Evolutionary conservation across 257 asterid species (phyloP), one percentile per base, ranked within the genome.

Genomic region (Scutellaria galericulata): DNA sequence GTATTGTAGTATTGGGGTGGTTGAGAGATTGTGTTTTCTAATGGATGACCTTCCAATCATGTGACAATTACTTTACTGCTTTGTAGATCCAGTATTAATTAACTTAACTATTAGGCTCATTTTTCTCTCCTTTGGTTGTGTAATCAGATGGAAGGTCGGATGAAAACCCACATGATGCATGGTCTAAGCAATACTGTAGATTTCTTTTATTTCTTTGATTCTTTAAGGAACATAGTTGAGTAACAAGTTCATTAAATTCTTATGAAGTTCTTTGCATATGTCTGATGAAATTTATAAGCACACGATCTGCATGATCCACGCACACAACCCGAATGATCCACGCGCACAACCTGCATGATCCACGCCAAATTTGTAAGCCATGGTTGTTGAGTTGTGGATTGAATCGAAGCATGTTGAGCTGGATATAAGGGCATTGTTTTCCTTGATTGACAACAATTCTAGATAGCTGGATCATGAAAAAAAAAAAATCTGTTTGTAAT

Each of bases 361-460:
- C 27, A 24, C 27, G 1, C 47, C 44, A 67, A 15, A 39, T 9
- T 54, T 10, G 18, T 7, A 39, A 65, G n/a, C 66, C 27, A 40
- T 22, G 13, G 14, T 53, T 31, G 8, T 48, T 20, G 7, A 45
- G 13, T 11, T 41, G n/a, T 40, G 7, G 7, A 18, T 59, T 27
- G 24, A 22, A 41, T 50, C 9, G 53, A 48, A 40, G 64, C 63
- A 45, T 39, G 70, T 20, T 39, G 61, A 54, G 55, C 61, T 60
- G 76, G 63, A 48, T 67, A 35, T 24, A 24, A 72, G 11, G 13
- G 15, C 22, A 7, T 66, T n/a, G 35, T 44, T 75, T 66, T 62
- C 22, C 14, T 45, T 37, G 27, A n/a, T 41, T 31, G 50, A 35
- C 47, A 27, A 35, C 47, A 27, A 15, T 40, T 24, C 12, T 45